Percentiles rank a stretch among this genome's conserved stretches.
These are phyloP conservation scores for Scheffersomyces stambukii DNA, from an alignment of 1,139 yeast species.

Conservation along the genomic window DNA sequence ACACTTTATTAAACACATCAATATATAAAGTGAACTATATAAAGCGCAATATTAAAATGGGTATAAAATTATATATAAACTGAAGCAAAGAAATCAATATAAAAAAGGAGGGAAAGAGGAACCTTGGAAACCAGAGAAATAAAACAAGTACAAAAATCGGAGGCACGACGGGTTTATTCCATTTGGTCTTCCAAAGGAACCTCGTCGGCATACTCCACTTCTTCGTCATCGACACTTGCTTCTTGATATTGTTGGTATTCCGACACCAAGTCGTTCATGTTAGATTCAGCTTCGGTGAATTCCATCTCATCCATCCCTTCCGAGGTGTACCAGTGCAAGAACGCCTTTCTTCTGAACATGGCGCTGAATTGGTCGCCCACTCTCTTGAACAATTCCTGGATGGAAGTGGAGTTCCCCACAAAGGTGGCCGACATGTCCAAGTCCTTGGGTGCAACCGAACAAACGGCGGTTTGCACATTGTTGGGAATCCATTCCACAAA, in stretches of 20 bases:
- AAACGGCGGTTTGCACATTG: constrained; percentile 90
- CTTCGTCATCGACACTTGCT: constrained; percentile 70
- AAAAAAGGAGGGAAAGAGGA: too few species aligned
- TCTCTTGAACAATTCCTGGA: constrained; percentile 86
- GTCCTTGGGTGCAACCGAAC: constrained; percentile 85
- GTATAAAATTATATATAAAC: background rate
- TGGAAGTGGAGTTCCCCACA: constrained; percentile 88
- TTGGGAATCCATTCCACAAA: constrained; percentile 97
- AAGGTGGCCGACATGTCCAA: constrained; percentile 88
- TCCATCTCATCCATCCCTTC: constrained; percentile 97
- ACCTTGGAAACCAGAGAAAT: too few species aligned
- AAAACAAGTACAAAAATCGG: too few species aligned
- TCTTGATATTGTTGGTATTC: constrained; percentile 94
- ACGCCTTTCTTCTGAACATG: constrained; percentile 91
- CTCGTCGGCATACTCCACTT: constrained; percentile 64
- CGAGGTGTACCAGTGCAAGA: constrained; percentile 91
- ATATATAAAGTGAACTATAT: background rate
- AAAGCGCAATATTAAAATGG: background rate
- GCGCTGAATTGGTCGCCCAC: constrained; percentile 87
- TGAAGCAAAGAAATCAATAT: too few species aligned
- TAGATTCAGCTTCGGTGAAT: constrained; percentile 81
- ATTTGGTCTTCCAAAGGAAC: constrained; percentile 54
- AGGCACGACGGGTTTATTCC: too few species aligned
- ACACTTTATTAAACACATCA: background rate
- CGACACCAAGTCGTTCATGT: constrained; percentile 81